Percentiles rank a stretch among this genome's conserved stretches.
Conservation (phyloP, 129 eudicot species). For the Calendula officinalis region DNA sequence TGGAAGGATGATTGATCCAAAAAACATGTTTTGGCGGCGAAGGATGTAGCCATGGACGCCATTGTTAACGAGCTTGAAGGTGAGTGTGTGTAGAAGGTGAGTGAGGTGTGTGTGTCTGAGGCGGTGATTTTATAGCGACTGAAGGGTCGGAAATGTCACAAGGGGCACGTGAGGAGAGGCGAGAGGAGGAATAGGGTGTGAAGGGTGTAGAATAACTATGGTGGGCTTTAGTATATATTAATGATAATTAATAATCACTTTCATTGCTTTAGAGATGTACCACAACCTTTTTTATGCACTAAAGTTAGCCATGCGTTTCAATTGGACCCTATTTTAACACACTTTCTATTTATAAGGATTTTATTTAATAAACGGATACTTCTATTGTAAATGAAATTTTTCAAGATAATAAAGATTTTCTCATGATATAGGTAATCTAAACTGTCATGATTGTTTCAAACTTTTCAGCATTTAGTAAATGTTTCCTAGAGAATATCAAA, state of each 20-base stretch:
- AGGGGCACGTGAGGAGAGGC: conserved; percentile 3
- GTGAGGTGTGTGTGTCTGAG: conserved; percentile 8
- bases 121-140: conserved; percentile 12
- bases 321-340: neutral
- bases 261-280: neutral
- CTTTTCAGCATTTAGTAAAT: too few species aligned
- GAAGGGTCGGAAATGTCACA: conserved; percentile 17
- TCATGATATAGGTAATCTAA: too few species aligned
- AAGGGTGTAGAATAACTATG: conserved; percentile 39
- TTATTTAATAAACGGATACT: neutral
- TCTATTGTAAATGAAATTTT: too few species aligned
- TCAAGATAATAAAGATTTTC: too few species aligned
- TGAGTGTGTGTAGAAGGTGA: conserved; percentile 2
- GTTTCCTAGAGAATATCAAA: too few species aligned
- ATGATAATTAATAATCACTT: neutral
- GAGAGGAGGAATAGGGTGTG: conserved; percentile 42
- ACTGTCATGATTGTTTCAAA: too few species aligned
- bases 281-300: conserved; percentile 8
- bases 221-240: conserved; percentile 1
- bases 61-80: conserved; percentile 25
- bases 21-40: conserved; percentile 37
- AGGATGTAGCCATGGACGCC: conserved; percentile 65
- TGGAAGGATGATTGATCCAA: conserved; percentile 51
- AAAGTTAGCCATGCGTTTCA: neutral
- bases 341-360: conserved; percentile 9